A percentile compares a stretch with the other conserved stretches of the same genome.
Evolutionary conservation across 345 rosid genomes (phyloP).

Genomic region (thale cress (Arabidopsis thaliana)): TAIR10.1 NC_003075.7:12883001-12883500

Average conservation of each 20-base stretch:
- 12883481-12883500: conserved; percentile 42
- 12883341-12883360: conserved; percentile 58
- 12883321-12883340: conserved; percentile 57
- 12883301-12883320: conserved; percentile 73
- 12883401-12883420: conserved; percentile 45
- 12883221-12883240: conserved; percentile 53
- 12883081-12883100: conserved; percentile 65
- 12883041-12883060: conserved; percentile 54
- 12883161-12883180: background rate
- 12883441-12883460: conserved; percentile 45
- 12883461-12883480: conserved; percentile 22
- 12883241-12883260: conserved; percentile 56
- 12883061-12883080: conserved; percentile 61
- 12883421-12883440: conserved; percentile 46
- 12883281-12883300: conserved; percentile 59
- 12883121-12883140: conserved; percentile 3
- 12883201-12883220: conserved; percentile 66
- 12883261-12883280: conserved; percentile 65
- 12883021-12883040: conserved; percentile 46
- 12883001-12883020: conserved; percentile 75
- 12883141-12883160: background rate
- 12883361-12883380: conserved; percentile 38
- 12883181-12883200: conserved; percentile 51
- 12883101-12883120: conserved; percentile 74
- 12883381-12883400: conserved; percentile 51